Conservation (phyloP, 805 yeast genomes). For the Barnettozyma californica region DNA sequence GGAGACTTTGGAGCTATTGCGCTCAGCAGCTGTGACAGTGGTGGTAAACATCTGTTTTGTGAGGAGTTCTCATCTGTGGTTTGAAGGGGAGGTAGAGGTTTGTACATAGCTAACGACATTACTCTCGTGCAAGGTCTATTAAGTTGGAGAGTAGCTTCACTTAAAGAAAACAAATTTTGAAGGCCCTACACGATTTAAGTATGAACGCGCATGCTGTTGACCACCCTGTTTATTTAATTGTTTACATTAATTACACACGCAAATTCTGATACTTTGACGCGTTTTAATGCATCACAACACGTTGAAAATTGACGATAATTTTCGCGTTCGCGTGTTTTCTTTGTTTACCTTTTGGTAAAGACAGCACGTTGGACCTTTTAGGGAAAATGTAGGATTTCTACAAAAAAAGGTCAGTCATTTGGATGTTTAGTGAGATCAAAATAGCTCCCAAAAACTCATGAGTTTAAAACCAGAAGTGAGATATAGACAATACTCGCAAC, state of each 20-base stretch:
- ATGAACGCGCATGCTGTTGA: neutral
- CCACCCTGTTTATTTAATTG: constrained; percentile 5
- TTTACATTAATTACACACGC: constrained; percentile 9
- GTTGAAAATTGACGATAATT: neutral
- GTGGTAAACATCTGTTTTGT: constrained; percentile 2
- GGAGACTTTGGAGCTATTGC: constrained; percentile 6
- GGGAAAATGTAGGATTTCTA: neutral
- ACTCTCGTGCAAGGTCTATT: neutral
- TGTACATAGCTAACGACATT: constrained; percentile 9
- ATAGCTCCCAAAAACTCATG: no score
- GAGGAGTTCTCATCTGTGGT: neutral
- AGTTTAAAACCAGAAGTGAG: no score
- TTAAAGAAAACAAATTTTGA: neutral
- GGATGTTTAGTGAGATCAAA: neutral
- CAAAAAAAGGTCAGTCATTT: neutral
- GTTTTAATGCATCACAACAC: neutral
- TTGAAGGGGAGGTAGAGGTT: constrained; percentile 4
- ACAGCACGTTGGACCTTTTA: neutral
- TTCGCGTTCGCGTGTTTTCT: constrained; percentile 1
- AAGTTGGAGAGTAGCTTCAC: neutral
- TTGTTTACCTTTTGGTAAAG: constrained; percentile 10
- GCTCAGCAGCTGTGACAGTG: constrained; percentile 2
- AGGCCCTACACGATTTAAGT: neutral
- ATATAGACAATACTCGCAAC: no score
- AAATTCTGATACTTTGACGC: neutral